Evolutionary conservation across 108 stramenopile species (phyloP), one percentile per base, ranked within the genome.

Genomic region (Seminavis robusta): DNA sequence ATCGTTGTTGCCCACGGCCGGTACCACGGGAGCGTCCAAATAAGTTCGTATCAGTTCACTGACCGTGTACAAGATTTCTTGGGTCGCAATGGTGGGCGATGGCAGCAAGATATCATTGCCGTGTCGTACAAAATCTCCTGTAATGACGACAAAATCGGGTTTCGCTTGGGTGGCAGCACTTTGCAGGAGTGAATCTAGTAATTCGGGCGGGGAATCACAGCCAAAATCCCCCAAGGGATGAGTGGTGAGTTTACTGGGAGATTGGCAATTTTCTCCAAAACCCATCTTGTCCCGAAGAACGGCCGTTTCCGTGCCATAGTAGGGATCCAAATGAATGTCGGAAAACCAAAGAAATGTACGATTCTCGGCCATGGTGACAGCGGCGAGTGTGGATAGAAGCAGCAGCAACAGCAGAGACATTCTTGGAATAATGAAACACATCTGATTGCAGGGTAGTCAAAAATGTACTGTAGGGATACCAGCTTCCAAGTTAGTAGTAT

Each of bases 1-100:
- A 56, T 85, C 87, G 52, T 88, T 88, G 53, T 88, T 88, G 33
- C 87, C 87, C 8, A 88, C n/a, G 9, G 60, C 45, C 10, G 71
- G 44, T 30, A 88, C 47, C 16, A 84, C 53, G 7, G 59, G 34
- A 29, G 55, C 33, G 36, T 61, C 33, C 5, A 63, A 52, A 42
- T 54, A 24, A 6, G 33, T 10, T 45, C 17, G 24, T 19, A 71
- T 26, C 1, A 56, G 21, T 30, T 47, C 2, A n/a, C 44, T 53
- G 19, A 59, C 42, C 6, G 43, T 55, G 32, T 38, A 17, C 15
- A 84, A 23, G 38, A 82, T 67, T 2, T 24, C 21, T 11, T 59
- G 27, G 59, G 73, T 76, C 34, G 50, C 69, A 36, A 31, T 30
- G 7, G 41, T 29, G 15, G 61, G 66, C 40, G 57, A n/a, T n/a